Conservation (phyloP, 768 basidiomycete species). For the Amanita rimosa region DNA sequence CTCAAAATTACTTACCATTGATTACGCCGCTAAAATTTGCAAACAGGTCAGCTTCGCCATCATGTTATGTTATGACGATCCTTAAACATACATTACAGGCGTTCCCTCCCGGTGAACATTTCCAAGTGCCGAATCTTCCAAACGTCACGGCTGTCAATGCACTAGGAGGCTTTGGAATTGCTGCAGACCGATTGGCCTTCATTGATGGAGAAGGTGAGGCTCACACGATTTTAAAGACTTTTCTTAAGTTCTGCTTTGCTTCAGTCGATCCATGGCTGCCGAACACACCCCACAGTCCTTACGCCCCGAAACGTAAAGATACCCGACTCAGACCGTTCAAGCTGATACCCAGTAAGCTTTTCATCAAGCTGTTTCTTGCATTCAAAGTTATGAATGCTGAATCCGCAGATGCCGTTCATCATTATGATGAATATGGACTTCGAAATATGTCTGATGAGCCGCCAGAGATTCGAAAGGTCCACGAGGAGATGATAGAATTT, state of each 20-base stretch:
- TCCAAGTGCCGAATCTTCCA: constrained; percentile 59
- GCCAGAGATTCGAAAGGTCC: constrained; percentile 66
- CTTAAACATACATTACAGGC: constrained; percentile 29
- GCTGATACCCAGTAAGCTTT: constrained; percentile 62
- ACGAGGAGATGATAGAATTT: constrained; percentile 70
- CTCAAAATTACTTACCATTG: constrained; percentile 54
- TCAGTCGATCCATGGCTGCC: constrained; percentile 91
- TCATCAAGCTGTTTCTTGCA: not conserved
- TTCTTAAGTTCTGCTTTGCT: not conserved
- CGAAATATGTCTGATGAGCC: constrained; percentile 54
- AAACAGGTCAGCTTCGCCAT: constrained; percentile 14
- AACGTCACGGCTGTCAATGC: constrained; percentile 76
- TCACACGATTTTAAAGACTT: not conserved
- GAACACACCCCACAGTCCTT: constrained; percentile 69
- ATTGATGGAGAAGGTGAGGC: constrained; percentile 72
- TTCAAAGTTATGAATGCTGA: not conserved
- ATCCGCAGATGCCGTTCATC: constrained; percentile 56
- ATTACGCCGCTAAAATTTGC: constrained; percentile 26
- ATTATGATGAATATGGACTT: constrained; percentile 71
- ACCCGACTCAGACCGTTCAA: constrained; percentile 75
- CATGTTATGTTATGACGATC: not conserved
- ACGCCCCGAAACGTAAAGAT: constrained; percentile 59
- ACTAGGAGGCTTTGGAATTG: constrained; percentile 78
- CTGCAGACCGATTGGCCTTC: constrained; percentile 73
- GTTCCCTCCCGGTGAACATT: constrained; percentile 67